Evolutionary conservation across 148 eudicot genomes (phyloP), one percentile per base, ranked within the genome.

Genomic region (Limonium bicolor): DNA sequence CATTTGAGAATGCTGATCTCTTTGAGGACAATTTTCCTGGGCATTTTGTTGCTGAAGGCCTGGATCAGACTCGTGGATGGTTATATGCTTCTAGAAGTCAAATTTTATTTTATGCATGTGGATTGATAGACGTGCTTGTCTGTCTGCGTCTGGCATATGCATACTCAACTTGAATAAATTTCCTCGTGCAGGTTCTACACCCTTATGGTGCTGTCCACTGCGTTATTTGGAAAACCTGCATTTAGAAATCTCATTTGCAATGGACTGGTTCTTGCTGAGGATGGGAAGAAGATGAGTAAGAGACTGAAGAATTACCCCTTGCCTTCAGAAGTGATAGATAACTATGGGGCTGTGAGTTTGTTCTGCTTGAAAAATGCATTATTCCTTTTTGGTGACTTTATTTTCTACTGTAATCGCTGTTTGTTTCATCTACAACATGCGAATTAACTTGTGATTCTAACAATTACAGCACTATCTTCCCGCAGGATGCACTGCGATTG

Each of bases 1-100:
- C 99, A 13, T 90, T 90, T 65, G 99, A 90, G 50, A 90, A 90
- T 41, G 73, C 56, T 64, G 93, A 78, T 18, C 71, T 75, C 0
- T 90, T 90, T 36, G 85, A 80, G 61, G 81, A 62, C 27, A 80
- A 80, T 59, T 90, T 90, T 38, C 99, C 99, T 4, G 95, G 99
- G 41, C 70, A 90, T 73, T 90, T 90, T 59, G 95, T 90, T 65
- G 99, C 99, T 50, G 95, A 90, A 76, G 99, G 99, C 12, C 67
- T 90, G 50, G 99, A 90, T 63, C 99, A 90, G 59, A 90, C 99
- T 51, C 95, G 95, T 46, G 93, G 95, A 56, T 90, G 99, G 99
- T 82, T 21, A 61, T 79, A 66, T 31, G 58, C 37, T 33, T 58
- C 18, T 28, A 2, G 29, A 10, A n/a, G n/a, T n/a, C n/a, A n/a